Evolutionary conservation across 2,329 filamentous ascomycete genomes (phyloP).

Genomic region (Penicillium sp.): DNA sequence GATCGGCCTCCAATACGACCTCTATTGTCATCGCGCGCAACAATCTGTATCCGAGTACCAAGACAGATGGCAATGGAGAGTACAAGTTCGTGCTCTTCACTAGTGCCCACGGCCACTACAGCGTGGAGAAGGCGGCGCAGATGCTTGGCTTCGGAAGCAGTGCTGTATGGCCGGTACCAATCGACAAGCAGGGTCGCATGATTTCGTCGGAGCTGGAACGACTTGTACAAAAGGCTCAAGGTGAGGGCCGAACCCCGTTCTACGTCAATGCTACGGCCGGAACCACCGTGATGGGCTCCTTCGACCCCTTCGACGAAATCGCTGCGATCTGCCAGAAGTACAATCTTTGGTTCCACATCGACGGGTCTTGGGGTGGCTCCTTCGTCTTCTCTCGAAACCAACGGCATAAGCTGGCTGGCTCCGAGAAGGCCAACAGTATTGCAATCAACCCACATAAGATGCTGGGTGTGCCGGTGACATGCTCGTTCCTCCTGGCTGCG

Average conservation of each 20-base stretch:
- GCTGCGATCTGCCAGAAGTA: slow-evolving; percentile 67
- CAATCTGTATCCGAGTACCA: slow-evolving; percentile 75
- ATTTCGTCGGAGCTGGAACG: slow-evolving; percentile 61
- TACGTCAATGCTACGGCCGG: slow-evolving; percentile 96
- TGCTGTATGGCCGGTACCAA: slow-evolving; percentile 69
- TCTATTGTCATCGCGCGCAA: slow-evolving; percentile 87
- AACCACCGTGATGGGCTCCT: slow-evolving; percentile 88
- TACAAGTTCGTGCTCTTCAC: slow-evolving; percentile 79
- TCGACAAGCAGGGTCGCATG: slow-evolving; percentile 73
- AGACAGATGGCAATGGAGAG: slow-evolving; percentile 64
- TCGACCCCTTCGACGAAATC: slow-evolving; percentile 73
- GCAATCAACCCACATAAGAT: slow-evolving; percentile 97
- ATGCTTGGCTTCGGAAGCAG: slow-evolving; percentile 77
- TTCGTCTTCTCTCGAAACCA: slow-evolving; percentile 72
- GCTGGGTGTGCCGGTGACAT: slow-evolving; percentile 87
- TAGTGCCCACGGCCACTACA: slow-evolving; percentile 87
- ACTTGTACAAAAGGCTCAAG: slow-evolving; percentile 60
- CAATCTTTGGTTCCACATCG: slow-evolving; percentile 86
- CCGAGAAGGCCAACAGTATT: slow-evolving; percentile 72
- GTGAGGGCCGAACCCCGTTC: slow-evolving; percentile 73
- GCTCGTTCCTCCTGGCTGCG: slow-evolving; percentile 77
- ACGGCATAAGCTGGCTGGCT: slow-evolving; percentile 63
- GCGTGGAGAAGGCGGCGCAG: slow-evolving; percentile 89
- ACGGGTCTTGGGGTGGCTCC: slow-evolving; percentile 85
- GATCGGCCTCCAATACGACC: slow-evolving; percentile 78